Percentiles rank a stretch among this genome's conserved stretches.
Conservation (phyloP, 2,329 filamentous ascomycete species). For the Neonectria hederae region DNA sequence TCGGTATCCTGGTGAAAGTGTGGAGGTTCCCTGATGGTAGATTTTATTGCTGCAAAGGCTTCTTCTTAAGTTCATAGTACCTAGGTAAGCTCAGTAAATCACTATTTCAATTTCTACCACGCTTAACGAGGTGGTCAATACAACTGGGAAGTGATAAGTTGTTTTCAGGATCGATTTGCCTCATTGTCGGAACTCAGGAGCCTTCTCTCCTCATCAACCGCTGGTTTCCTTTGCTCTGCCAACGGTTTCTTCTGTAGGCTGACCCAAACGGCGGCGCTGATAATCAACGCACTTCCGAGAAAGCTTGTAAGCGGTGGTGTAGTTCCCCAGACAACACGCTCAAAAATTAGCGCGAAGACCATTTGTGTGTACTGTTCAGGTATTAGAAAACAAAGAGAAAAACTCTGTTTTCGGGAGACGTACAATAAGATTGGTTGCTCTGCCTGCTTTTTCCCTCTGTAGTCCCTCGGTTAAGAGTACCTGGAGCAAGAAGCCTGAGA, state of each 20-base stretch:
- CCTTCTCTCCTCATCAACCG: constrained; percentile 50
- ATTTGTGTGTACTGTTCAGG: constrained; percentile 44
- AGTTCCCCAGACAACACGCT: constrained; percentile 55
- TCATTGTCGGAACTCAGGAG: constrained; percentile 33
- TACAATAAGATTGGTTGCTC: constrained; percentile 47
- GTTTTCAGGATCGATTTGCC: not conserved
- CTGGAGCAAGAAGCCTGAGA: constrained; percentile 81
- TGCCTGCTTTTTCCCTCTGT: constrained; percentile 68
- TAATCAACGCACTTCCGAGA: constrained; percentile 52
- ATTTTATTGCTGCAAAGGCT: not conserved
- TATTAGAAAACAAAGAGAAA: constrained; percentile 37
- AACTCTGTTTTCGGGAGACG: not conserved
- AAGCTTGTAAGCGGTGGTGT: constrained; percentile 51
- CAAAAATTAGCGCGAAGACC: constrained; percentile 50
- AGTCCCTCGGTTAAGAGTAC: constrained; percentile 79
- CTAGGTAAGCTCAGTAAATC: too few relatives aligned
- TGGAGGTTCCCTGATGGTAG: not conserved
- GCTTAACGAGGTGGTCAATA: too few relatives aligned
- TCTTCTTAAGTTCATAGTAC: too few relatives aligned
- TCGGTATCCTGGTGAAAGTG: not conserved
- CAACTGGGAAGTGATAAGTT: not conserved
- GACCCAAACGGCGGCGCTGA: constrained; percentile 54
- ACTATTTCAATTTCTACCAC: not conserved
- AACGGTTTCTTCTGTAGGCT: constrained; percentile 52
- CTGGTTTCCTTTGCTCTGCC: constrained; percentile 31